A percentile compares a stretch with the other conserved stretches of the same genome.
Evolutionary conservation across 805 yeast species (phyloP).

Genomic region (Spathaspora girioi): DNA sequence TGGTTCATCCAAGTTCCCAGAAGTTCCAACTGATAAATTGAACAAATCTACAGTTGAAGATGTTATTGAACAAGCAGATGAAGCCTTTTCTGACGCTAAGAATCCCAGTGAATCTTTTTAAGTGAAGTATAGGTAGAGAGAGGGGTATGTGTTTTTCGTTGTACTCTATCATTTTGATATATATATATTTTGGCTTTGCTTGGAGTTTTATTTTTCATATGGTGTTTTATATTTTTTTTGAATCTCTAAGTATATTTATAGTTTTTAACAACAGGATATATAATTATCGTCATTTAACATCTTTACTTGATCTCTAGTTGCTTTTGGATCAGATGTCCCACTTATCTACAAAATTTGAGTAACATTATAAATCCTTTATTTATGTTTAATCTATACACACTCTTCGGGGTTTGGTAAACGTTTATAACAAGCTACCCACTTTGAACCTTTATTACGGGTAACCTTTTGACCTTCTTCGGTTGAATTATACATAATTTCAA

Average conservation of each 20-base stretch:
- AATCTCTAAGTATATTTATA: background rate
- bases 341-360: background rate
- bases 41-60: slow-evolving; percentile 21
- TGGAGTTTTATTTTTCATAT: background rate
- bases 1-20: slow-evolving; percentile 39
- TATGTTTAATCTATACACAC: slow-evolving; percentile 3
- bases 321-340: too few relatives aligned
- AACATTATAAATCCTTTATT: too few relatives aligned
- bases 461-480: slow-evolving; percentile 99
- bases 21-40: slow-evolving; percentile 28
- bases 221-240: background rate
- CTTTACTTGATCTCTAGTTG: too few relatives aligned
- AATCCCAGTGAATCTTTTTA: background rate
- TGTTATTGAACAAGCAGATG: slow-evolving; percentile 18
- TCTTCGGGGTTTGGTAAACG: slow-evolving; percentile 61
- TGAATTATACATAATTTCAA: slow-evolving; percentile 79
- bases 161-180: background rate
- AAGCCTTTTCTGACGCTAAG: slow-evolving; percentile 6
- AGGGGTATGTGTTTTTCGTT: background rate
- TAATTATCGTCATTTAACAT: background rate
- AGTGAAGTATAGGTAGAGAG: background rate
- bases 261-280: background rate
- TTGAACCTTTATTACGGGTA: slow-evolving; percentile 80
- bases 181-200: background rate
- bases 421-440: slow-evolving; percentile 83